Evolutionary conservation across 2,329 filamentous ascomycete species (phyloP), one percentile per base, ranked within the genome.

Genomic region (Stagonosporopsis rhizophila): DNA sequence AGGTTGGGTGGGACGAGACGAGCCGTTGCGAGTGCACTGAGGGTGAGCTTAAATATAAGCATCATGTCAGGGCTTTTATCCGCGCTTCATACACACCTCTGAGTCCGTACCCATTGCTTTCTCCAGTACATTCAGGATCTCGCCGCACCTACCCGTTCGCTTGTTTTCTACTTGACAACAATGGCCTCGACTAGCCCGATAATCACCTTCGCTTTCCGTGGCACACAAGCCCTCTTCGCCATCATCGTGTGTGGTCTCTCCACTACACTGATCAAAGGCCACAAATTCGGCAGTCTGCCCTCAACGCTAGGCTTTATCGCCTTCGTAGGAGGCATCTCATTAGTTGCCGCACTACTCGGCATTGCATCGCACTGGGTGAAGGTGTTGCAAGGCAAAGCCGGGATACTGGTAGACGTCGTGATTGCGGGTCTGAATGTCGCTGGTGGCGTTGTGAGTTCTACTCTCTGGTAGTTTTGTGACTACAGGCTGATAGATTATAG

Each of bases 201-300:
- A 51, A 6, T 61, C 56, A 59, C 48, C 45, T 55, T 65, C 37
- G 58, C 49, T 41, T 38, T 68, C 22, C 65, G 69, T 11, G 63
- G 52, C 40, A 39, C 52, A 6, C 68, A 72, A 30, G 49, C 52
- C 12, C 51, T 70, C 39, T 68, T 70, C 49, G 61, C 58, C 12
- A 54, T 63, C 28, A 38, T 70, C 28, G 57, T 70, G 3, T 56
- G 68, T 19, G 67, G 63, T 11, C 56, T 72, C 7, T 60, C 65
- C 0, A 58, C 61, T 20, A 52, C 50, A 4, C 47, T 72, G 6
- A 64, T 68, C 30, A 52, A 55, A 15, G 62, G 54, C 30, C 67
- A 68, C 28, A 38, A 62, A 20, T 30, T 34, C 9, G 62, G 58
- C n/a, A 17, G 6, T 14, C 17, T 62, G 1, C 65, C 67, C 0